A percentile compares a stretch with the other conserved stretches of the same genome.
Conservation (phyloP, 192 early-diverging fungal genomes). For the Coemansia sp. region DNA sequence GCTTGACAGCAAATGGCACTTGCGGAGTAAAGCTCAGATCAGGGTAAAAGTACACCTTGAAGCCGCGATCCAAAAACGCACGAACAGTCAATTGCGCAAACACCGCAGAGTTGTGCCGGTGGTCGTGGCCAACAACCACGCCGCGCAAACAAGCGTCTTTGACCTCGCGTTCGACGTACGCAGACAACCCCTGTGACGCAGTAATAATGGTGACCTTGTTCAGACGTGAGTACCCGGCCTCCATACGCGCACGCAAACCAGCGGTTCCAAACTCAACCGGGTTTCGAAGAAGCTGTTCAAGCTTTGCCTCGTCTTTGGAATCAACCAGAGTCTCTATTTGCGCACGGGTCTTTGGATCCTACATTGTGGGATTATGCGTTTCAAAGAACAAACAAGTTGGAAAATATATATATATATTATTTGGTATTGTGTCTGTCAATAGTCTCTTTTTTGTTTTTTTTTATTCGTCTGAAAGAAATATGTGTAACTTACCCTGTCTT, state of each 20-base stretch:
- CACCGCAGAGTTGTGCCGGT: conserved; percentile 79
- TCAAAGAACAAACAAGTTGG: too few species aligned
- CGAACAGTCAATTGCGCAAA: conserved; percentile 85
- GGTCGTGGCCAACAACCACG: conserved; percentile 92
- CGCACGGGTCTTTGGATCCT: conserved; percentile 43
- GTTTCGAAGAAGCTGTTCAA: conserved; percentile 38
- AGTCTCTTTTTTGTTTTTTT: too few species aligned
- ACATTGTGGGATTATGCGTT: not conserved
- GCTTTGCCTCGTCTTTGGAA: conserved; percentile 15
- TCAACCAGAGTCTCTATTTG: conserved; percentile 44
- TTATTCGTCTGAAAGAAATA: not conserved
- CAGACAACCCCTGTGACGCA: conserved; percentile 83
- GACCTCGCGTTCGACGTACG: conserved; percentile 64
- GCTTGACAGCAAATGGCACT: conserved; percentile 81
- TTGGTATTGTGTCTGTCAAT: too few species aligned
- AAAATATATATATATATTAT: too few species aligned
- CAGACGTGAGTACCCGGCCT: conserved; percentile 90
- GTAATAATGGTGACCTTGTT: conserved; percentile 92
- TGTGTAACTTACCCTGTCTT: conserved; percentile 26
- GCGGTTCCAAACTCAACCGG: conserved; percentile 86
- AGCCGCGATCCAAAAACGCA: conserved; percentile 74
- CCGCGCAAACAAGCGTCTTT: conserved; percentile 64
- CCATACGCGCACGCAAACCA: conserved; percentile 89
- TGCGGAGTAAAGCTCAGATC: conserved; percentile 81
- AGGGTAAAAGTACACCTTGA: conserved; percentile 78